Conservation (phyloP, 202 grass and related monocot species). For the Sporobolus alterniflorus region DNA sequence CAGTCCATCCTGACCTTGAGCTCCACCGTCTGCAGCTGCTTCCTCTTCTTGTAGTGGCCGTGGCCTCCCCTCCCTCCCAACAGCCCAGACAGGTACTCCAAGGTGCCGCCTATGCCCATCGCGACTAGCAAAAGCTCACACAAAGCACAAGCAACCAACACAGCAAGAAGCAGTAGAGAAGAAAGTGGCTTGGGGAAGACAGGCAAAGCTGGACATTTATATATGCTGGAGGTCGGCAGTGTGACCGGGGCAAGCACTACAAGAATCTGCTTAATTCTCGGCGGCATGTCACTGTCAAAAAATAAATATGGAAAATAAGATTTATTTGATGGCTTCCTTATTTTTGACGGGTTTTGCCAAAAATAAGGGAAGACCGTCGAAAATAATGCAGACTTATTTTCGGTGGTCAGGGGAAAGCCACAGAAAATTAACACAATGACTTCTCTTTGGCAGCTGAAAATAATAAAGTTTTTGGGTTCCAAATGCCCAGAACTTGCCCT, state of each 20-base stretch:
- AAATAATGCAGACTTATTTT: too few species aligned
- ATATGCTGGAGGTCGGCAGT: not conserved
- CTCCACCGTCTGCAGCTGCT: constrained; percentile 72
- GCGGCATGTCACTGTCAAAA: too few species aligned
- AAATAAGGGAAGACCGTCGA: too few species aligned
- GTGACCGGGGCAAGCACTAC: constrained; percentile 17
- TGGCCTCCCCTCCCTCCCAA: constrained; percentile 45
- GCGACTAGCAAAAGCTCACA: not conserved
- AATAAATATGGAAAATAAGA: too few species aligned
- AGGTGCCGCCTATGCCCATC: constrained; percentile 56
- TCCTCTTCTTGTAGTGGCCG: constrained; percentile 52
- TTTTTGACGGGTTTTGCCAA: too few species aligned
- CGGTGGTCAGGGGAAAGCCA: too few species aligned
- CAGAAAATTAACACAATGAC: too few species aligned
- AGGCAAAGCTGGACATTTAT: constrained; percentile 9
- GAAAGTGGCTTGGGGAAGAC: not conserved
- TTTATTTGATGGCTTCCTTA: too few species aligned
- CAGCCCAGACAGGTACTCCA: constrained; percentile 62
- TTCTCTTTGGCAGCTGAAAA: too few species aligned
- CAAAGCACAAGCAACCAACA: not conserved
- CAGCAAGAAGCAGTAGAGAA: not conserved
- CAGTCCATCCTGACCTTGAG: constrained; percentile 91
- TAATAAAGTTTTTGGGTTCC: too few species aligned
- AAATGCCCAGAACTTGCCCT: too few species aligned
- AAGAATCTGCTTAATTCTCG: too few species aligned